These are phyloP conservation scores for Cryptococcus sp. DNA, from an alignment of 1,284 basidiomycete genomes.

Conservation along the genomic window DNA sequence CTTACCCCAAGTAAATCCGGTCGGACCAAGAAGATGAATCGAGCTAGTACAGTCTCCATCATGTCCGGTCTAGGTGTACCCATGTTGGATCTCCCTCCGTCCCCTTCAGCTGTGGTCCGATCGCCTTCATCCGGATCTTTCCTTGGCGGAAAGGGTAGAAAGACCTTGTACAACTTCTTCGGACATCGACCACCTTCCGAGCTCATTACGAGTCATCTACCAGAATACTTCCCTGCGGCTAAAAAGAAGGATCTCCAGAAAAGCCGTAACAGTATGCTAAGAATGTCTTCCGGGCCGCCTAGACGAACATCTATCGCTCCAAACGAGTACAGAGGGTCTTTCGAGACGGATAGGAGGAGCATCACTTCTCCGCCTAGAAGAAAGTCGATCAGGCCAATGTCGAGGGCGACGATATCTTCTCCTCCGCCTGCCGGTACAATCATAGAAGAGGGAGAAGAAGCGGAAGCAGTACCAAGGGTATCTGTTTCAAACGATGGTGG, in stretches of 20 bases:
- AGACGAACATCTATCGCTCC: constrained; percentile 12
- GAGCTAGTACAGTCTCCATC: constrained; percentile 89
- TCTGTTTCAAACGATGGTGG: constrained; percentile 34
- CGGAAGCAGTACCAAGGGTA: constrained; percentile 23
- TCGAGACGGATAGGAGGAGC: constrained; percentile 2
- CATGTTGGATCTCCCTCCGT: constrained; percentile 58
- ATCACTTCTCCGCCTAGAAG: constrained; percentile 9
- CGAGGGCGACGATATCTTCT: constrained; percentile 13
- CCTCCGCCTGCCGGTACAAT: constrained; percentile 30
- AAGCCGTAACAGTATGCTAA: constrained; percentile 74
- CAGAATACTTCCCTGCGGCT: constrained; percentile 91
- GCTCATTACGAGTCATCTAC: constrained; percentile 91
- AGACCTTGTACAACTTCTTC: constrained; percentile 87
- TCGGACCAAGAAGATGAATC: constrained; percentile 65
- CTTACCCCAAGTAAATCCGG: constrained; percentile 12
- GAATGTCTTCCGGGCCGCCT: constrained; percentile 47
- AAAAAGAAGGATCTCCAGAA: constrained; percentile 84
- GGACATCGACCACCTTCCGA: constrained; percentile 96
- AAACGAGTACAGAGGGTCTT: constrained; percentile 9
- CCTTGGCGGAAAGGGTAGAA: constrained; percentile 30
- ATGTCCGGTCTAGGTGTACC: constrained; percentile 85
- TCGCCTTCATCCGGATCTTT: constrained; percentile 43
- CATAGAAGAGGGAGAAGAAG: constrained; percentile 33
- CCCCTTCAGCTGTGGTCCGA: constrained; percentile 23
- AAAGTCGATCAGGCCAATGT: constrained; percentile 15